phyloP scores from a whole-genome alignment of 192 early-diverging fungal genomes.

The Coemansia guatemalensis region DNA sequence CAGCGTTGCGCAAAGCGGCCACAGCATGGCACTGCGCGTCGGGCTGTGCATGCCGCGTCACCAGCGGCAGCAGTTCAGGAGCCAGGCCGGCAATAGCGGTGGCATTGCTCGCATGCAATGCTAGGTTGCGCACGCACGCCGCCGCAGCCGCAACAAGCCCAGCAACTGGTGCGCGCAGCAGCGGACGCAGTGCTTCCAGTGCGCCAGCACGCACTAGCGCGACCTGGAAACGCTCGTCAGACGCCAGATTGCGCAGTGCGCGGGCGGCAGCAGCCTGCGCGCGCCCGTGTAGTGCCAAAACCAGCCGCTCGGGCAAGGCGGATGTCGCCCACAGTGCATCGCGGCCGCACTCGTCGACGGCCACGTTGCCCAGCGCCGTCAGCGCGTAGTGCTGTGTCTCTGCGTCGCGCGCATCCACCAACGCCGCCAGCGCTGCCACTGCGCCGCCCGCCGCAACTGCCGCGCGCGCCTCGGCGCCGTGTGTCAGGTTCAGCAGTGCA shows the following conservation, averaged over 20 bases:
- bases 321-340: conserved; percentile 64
- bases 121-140: conserved; percentile 86
- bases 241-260: conserved; percentile 80
- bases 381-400: conserved; percentile 86
- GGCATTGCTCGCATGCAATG: conserved; percentile 80
- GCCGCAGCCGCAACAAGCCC: conserved; percentile 71
- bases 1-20: conserved; percentile 39
- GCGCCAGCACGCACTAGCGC: conserved; percentile 70
- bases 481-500: conserved; percentile 89
- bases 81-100: conserved; percentile 78
- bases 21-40: conserved; percentile 41
- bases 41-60: conserved; percentile 17
- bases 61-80: conserved; percentile 38
- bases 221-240: conserved; percentile 69
- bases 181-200: conserved; percentile 63
- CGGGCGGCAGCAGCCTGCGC: conserved; percentile 79
- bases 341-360: conserved; percentile 67
- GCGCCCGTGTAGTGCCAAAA: conserved; percentile 59
- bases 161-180: conserved; percentile 63
- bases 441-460: conserved; percentile 74
- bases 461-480: conserved; percentile 71
- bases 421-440: conserved; percentile 68
- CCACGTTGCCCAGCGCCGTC: conserved; percentile 83
- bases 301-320: conserved; percentile 17
- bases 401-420: conserved; percentile 70